phyloP scores from a whole-genome alignment of 306 rosid species.

The Corylus americana region DNA sequence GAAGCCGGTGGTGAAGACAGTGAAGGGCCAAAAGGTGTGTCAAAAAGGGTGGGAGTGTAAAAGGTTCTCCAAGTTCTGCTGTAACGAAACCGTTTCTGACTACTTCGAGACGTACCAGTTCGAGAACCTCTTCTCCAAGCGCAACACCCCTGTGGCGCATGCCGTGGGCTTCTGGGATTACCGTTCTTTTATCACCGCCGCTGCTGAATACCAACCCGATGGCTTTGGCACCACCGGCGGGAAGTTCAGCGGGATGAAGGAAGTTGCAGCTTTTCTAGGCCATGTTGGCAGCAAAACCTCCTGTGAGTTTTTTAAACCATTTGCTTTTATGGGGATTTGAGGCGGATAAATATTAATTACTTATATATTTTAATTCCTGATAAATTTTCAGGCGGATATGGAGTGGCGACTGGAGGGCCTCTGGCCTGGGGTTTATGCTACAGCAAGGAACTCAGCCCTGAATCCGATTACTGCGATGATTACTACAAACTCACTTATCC shows the following conservation, averaged over 20 bases:
- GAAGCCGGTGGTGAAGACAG: conserved; percentile 52
- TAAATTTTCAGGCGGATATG: conserved; percentile 78
- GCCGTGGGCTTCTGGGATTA: conserved; percentile 95
- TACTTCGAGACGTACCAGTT: conserved; percentile 75
- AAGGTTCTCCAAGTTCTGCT: conserved; percentile 62
- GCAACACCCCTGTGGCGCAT: conserved; percentile 78
- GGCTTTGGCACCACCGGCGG: conserved; percentile 95
- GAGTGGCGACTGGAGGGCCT: conserved; percentile 98
- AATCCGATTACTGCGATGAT: conserved; percentile 78
- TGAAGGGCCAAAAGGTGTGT: conserved; percentile 69
- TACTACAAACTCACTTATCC: conserved; percentile 76
- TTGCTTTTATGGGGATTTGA: background rate
- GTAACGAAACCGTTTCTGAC: conserved; percentile 75
- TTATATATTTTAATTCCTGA: background rate
- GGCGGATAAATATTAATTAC: no score
- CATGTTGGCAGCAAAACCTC: conserved; percentile 91
- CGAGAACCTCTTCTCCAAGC: conserved; percentile 77
- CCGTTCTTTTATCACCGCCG: conserved; percentile 67
- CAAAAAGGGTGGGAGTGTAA: conserved; percentile 82
- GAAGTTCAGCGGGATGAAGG: conserved; percentile 72
- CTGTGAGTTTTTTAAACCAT: conserved; percentile 48
- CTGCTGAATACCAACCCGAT: conserved; percentile 58
- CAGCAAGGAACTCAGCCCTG: conserved; percentile 94
- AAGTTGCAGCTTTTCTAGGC: conserved; percentile 83
- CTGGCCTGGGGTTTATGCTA: conserved; percentile 94